These are phyloP conservation scores for Camelina sativa DNA, from an alignment of 345 rosid genomes.

Conservation along the genomic window DNA sequence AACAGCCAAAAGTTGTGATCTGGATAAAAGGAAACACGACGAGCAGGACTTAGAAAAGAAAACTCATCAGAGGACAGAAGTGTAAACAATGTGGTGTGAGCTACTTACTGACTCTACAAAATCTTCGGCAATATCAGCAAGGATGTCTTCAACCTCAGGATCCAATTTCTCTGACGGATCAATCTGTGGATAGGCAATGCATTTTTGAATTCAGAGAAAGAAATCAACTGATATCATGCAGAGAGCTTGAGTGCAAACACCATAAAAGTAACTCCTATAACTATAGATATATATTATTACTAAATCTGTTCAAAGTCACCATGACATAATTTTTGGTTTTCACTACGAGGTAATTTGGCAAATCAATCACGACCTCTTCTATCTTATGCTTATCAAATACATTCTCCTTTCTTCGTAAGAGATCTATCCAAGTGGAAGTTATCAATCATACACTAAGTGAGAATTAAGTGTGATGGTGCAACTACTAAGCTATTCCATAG, in stretches of 20 bases:
- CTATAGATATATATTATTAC: slow-evolving; percentile 9
- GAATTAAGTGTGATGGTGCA: slow-evolving; percentile 4
- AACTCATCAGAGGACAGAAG: slow-evolving; percentile 2
- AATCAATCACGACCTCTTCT: neutral
- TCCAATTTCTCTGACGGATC: slow-evolving; percentile 91
- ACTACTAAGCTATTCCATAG: neutral
- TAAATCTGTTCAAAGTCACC: slow-evolving; percentile 6
- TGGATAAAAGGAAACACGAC: slow-evolving; percentile 38
- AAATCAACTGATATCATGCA: slow-evolving; percentile 11
- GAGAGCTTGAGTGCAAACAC: slow-evolving; percentile 2
- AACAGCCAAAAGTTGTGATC: slow-evolving; percentile 96
- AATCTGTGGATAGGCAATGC: slow-evolving; percentile 55
- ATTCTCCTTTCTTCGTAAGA: slow-evolving; percentile 2
- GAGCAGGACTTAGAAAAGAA: slow-evolving; percentile 29
- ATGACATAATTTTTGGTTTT: slow-evolving; percentile 11
- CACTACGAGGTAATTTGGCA: slow-evolving; percentile 1
- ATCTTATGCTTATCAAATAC: neutral
- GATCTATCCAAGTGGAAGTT: slow-evolving; percentile 4
- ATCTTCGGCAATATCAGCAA: slow-evolving; percentile 92
- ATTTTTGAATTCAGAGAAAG: neutral
- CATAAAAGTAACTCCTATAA: slow-evolving; percentile 10
- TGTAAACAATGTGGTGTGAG: slow-evolving; percentile 25
- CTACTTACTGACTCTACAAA: slow-evolving; percentile 89
- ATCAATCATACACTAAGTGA: slow-evolving; percentile 13
- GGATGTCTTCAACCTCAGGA: slow-evolving; percentile 93